Conservation (phyloP, 73 alveolate genomes). For the Effrenium voratum region DNA sequence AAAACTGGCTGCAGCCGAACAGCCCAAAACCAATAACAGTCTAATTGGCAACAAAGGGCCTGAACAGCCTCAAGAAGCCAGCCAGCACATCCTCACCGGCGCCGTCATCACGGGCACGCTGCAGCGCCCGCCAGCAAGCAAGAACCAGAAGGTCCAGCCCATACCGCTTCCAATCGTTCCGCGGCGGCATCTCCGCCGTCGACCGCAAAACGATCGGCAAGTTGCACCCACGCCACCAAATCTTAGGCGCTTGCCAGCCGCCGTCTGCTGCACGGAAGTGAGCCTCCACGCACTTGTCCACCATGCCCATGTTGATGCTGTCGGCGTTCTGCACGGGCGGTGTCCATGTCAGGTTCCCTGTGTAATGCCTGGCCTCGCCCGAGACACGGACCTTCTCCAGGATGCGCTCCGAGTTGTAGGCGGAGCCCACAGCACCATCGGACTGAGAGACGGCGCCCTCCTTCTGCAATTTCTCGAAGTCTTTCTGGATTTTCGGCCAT, state of each 20-base stretch:
- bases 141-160: neutral
- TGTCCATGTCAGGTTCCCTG: neutral
- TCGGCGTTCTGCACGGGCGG: neutral
- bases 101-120: neutral
- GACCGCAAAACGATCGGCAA: neutral
- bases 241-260: neutral
- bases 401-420: neutral
- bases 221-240: neutral
- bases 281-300: neutral
- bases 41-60: neutral
- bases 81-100: neutral
- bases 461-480: neutral
- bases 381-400: neutral
- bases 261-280: neutral
- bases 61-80: neutral
- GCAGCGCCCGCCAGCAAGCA: slow-evolving; percentile 14
- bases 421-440: neutral
- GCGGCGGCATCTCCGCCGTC: neutral
- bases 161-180: too few relatives aligned
- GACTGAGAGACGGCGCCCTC: neutral
- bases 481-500: neutral
- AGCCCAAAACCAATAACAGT: neutral
- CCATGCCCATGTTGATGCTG: neutral
- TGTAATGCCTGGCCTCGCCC: neutral
- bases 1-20: neutral